These are phyloP conservation scores for Boletus subparvulus DNA, from an alignment of 768 basidiomycete genomes.

Conservation along the genomic window DNA sequence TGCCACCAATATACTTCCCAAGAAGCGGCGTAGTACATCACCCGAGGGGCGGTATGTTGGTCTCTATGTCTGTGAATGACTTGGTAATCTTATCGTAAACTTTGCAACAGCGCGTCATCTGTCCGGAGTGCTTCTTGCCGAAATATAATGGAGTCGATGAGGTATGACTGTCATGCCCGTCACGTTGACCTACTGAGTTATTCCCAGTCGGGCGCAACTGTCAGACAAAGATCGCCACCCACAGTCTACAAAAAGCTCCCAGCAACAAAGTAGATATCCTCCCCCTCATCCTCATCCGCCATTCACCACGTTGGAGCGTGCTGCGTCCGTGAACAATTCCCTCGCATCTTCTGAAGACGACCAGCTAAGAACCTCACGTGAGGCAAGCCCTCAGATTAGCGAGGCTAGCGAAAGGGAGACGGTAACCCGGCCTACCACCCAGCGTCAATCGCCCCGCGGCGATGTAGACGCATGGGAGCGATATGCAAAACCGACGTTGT, in stretches of 20 bases:
- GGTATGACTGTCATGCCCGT: slow-evolving; percentile 17
- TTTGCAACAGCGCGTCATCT: slow-evolving; percentile 12
- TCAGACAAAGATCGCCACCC: slow-evolving; percentile 17
- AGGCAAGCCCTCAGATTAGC: slow-evolving; percentile 31
- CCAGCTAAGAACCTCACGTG: slow-evolving; percentile 28
- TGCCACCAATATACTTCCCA: slow-evolving; percentile 32
- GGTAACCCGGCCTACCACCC: slow-evolving; percentile 14
- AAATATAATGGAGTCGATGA: slow-evolving; percentile 26
- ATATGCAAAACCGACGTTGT: slow-evolving; percentile 34
- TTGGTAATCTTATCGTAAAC: slow-evolving; percentile 12
- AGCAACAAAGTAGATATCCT: slow-evolving; percentile 13
- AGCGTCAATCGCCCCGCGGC: slow-evolving; percentile 28
- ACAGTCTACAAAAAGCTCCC: slow-evolving; percentile 9
- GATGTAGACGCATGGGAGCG: slow-evolving; percentile 35
- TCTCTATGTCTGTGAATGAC: neutral
- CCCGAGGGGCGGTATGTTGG: slow-evolving; percentile 29
- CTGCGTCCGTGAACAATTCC: slow-evolving; percentile 18
- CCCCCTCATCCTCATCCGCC: slow-evolving; percentile 7
- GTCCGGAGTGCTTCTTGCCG: slow-evolving; percentile 16
- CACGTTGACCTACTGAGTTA: slow-evolving; percentile 8
- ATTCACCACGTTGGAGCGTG: slow-evolving; percentile 9
- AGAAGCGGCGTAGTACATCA: slow-evolving; percentile 34
- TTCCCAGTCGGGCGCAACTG: slow-evolving; percentile 22
- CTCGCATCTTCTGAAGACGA: slow-evolving; percentile 31
- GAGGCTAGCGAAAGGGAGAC: slow-evolving; percentile 31